Conservation (phyloP, 208 protist species). For the Trichomonas gallinae region DNA sequence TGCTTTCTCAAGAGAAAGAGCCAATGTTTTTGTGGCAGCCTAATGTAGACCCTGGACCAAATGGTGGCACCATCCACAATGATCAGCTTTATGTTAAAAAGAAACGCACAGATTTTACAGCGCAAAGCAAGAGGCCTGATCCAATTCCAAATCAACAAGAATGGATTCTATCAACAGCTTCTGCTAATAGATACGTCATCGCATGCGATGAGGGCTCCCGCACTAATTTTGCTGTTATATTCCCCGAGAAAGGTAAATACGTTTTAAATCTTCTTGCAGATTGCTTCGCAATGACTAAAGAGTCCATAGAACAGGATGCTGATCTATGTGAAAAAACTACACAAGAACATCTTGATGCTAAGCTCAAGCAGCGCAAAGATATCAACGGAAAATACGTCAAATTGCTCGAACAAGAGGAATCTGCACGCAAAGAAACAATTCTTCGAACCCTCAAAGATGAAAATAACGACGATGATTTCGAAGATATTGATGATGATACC, state of each 20-base stretch:
- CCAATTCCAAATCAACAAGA: neutral
- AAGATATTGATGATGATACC: neutral
- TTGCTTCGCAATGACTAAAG: neutral
- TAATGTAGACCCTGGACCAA: neutral
- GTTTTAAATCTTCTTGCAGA: neutral
- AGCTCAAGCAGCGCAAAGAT: neutral
- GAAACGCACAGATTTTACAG: neutral
- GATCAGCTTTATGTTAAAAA: neutral
- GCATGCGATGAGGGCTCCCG: neutral
- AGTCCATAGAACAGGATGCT: neutral
- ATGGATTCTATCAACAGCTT: neutral
- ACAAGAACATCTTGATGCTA: neutral
- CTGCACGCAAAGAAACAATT: neutral
- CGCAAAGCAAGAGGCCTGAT: neutral
- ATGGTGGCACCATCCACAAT: neutral
- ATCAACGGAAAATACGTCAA: neutral
- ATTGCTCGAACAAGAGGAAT: neutral
- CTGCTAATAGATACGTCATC: neutral
- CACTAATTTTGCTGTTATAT: neutral
- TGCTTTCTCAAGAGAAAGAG: neutral
- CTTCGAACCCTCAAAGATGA: neutral
- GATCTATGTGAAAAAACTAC: neutral
- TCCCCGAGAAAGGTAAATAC: neutral
- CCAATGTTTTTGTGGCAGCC: neutral
- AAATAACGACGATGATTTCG: neutral